Conservation (phyloP, 2,329 filamentous ascomycete species). For the Fusarium napiforme region DNA sequence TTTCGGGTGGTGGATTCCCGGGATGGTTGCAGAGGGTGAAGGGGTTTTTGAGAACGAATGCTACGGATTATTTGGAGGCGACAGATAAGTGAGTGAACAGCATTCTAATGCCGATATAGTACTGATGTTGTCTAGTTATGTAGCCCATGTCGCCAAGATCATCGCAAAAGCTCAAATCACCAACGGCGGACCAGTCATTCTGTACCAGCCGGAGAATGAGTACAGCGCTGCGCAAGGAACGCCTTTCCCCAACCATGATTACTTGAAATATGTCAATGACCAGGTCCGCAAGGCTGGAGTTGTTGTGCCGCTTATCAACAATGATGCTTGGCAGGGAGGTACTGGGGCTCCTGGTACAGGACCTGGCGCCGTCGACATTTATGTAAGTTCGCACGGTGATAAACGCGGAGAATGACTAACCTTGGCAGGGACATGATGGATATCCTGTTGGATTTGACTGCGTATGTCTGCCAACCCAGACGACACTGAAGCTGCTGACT, state of each 20-base stretch:
- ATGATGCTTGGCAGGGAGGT: constrained; percentile 72
- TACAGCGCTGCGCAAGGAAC: constrained; percentile 67
- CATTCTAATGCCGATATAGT: rapidly evolving
- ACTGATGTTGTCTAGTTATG: constrained; percentile 50
- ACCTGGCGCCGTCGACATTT: constrained; percentile 66
- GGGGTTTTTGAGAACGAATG: constrained; percentile 71
- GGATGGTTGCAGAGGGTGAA: constrained; percentile 81
- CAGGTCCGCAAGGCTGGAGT: constrained; percentile 76
- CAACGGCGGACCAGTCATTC: constrained; percentile 81
- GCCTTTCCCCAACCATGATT: constrained; percentile 72
- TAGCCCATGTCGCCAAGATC: constrained; percentile 68
- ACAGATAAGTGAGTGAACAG: constrained; percentile 67
- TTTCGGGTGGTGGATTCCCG: constrained; percentile 80
- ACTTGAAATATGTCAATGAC: constrained; percentile 77
- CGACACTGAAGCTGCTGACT: too few relatives aligned
- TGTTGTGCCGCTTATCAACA: constrained; percentile 78
- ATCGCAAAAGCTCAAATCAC: constrained; percentile 84
- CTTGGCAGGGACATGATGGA: constrained; percentile 63
- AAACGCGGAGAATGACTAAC: too few relatives aligned
- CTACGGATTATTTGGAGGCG: constrained; percentile 70
- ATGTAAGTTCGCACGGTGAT: constrained; percentile 47
- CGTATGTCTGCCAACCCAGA: constrained; percentile 25
- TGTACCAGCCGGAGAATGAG: constrained; percentile 86
- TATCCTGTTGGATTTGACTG: constrained; percentile 72
- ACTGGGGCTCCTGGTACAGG: constrained; percentile 73